Conservation (phyloP, 805 yeast species). For the Candida coquimbonensis region DNA sequence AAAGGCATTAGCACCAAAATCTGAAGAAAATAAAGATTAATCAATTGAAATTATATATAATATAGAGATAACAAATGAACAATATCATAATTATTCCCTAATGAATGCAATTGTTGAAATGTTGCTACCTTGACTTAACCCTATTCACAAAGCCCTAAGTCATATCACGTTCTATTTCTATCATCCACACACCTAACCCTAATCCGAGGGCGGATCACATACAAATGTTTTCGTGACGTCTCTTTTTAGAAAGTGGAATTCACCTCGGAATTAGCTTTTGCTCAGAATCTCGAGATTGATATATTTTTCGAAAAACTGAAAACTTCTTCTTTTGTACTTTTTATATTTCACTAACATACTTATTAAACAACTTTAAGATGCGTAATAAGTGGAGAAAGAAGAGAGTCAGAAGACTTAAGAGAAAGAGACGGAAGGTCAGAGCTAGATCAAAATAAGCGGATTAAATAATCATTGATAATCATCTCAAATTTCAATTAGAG, state of each 20-base stretch:
- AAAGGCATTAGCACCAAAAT: background rate
- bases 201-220: too few relatives aligned
- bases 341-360: slow-evolving; percentile 15
- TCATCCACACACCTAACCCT: too few relatives aligned
- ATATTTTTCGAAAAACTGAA: slow-evolving; percentile 16
- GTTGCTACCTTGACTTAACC: too few relatives aligned
- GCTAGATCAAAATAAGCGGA: slow-evolving; percentile 97
- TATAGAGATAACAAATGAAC: too few relatives aligned
- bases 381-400: slow-evolving; percentile 99
- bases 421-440: slow-evolving; percentile 99
- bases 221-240: background rate
- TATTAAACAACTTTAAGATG: slow-evolving; percentile 38
- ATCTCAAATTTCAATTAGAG: background rate
- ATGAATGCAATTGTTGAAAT: too few relatives aligned
- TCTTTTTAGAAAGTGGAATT: background rate
- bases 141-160: too few relatives aligned
- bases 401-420: slow-evolving; percentile 99
- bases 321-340: slow-evolving; percentile 12
- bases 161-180: too few relatives aligned
- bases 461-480: slow-evolving; percentile 13
- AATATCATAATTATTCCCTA: too few relatives aligned
- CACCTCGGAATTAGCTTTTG: slow-evolving; percentile 3
- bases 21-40: background rate
- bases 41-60: too few relatives aligned
- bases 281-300: background rate